These are phyloP conservation scores for Claviceps paspali DNA, from an alignment of 2,329 filamentous ascomycete genomes.

Conservation along the genomic window DNA sequence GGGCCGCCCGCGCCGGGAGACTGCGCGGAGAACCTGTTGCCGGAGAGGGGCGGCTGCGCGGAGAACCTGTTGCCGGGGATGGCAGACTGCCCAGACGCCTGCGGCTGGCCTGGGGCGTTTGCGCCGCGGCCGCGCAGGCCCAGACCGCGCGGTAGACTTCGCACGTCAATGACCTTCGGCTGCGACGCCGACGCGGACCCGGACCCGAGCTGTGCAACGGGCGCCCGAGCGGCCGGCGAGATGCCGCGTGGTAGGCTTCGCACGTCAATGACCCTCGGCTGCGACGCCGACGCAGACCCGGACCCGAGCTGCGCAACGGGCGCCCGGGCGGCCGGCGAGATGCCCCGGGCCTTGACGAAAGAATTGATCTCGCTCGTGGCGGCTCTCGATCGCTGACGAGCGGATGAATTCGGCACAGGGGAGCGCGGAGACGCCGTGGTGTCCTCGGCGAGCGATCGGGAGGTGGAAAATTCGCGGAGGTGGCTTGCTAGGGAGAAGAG, in stretches of 20 bases:
- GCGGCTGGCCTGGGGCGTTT: too few species aligned
- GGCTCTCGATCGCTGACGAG: conserved; percentile 17
- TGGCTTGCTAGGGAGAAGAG: too few species aligned
- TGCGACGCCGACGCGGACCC: conserved; percentile 5
- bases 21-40: too few species aligned
- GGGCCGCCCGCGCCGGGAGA: conserved; percentile 3
- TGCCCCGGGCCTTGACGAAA: conserved; percentile 12
- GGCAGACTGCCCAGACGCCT: too few species aligned
- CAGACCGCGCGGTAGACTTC: conserved; percentile 19
- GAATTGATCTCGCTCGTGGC: conserved; percentile 20
- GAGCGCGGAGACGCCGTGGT: conserved; percentile 9
- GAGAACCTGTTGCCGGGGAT: too few species aligned
- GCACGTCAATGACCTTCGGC: conserved; percentile 24
- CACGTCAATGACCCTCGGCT: conserved; percentile 24
- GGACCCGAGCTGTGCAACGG: not conserved
- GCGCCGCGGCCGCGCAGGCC: conserved; percentile 14
- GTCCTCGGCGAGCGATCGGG: conserved; percentile 19
- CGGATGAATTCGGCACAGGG: conserved; percentile 9
- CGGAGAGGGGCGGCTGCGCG: too few species aligned
- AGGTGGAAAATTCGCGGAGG: conserved; percentile 19
- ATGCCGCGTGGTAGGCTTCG: conserved; percentile 20
- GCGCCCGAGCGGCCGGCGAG: not conserved
- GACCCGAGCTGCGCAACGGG: not conserved
- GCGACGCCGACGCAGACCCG: conserved; percentile 4
- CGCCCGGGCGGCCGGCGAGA: not conserved